Evolutionary conservation across 2,329 filamentous ascomycete species (phyloP), one percentile per base, ranked within the genome.

Genomic region (Xylaria sp.): DNA sequence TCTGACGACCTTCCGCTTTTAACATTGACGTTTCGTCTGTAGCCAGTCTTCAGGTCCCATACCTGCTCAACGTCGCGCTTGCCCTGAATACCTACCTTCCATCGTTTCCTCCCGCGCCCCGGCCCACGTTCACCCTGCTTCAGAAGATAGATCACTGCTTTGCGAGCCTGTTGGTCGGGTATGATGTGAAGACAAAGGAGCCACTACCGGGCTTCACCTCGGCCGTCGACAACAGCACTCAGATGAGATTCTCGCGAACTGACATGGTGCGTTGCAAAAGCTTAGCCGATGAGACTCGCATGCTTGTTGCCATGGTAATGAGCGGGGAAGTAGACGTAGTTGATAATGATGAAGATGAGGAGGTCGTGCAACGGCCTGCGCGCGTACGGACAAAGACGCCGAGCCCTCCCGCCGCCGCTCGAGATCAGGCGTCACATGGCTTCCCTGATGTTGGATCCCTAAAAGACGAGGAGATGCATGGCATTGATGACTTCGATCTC

Each of bases 261-360:
- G 92, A 97, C 75, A 96, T 95, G 83, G 92, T 98, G 7, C 86
- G 94, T 42, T 90, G 94, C 67, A 90, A 91, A 72, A 92, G 91
- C 71, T 79, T 96, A 31, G 91, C 93, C 0, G 91, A 96, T 73
- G 85, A 89, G 67, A 91, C 90, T 15, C 83, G 94, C 25, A 78
- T 92, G 7, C 76, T 87, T 4, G 86, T 94, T 60, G 86, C 92
- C 1, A 87, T 91, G 62, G 84, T 88, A 15, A 84, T 92, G 80
- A 85, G 83, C 63, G 81, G 79, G 57, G 83, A 83, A 60, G 75
- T 79, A 51, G 78, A 81, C 15, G 78, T 80, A 33, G 79, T 80
- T 2, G 77, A 76, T 2, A 76, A 77, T n/a, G 79, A 79, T 1
- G 78, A 83, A 9, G 79, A 60, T 9, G 61, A 65, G 7, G 63